phyloP scores from a whole-genome alignment of 768 basidiomycete species.

The Trametes sanguinea region DNA sequence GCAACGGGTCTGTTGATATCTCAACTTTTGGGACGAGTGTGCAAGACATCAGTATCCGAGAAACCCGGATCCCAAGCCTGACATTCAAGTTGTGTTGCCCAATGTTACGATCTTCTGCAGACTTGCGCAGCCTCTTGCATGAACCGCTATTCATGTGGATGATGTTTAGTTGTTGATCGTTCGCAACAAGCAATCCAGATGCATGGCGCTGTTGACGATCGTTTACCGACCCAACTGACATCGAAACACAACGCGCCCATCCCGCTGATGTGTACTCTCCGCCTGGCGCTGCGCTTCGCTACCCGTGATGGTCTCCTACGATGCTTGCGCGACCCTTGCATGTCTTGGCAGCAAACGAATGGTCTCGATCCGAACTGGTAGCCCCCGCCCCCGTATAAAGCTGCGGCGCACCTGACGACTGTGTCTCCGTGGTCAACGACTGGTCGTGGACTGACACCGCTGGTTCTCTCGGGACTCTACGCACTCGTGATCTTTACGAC shows the following conservation, averaged over 20 bases:
- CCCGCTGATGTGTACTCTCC: not conserved
- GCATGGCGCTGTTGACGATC: too few species aligned
- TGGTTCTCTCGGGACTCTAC: not conserved
- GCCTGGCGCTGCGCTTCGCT: not conserved
- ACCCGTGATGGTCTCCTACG: conserved; percentile 5
- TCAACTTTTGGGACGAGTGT: too few species aligned
- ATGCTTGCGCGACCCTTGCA: not conserved
- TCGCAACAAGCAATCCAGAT: too few species aligned
- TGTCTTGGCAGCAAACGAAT: not conserved
- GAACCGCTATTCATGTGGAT: too few species aligned
- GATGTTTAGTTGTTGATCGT: too few species aligned
- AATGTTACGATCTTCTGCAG: too few species aligned
- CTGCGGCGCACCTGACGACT: not conserved
- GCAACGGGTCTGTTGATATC: too few species aligned
- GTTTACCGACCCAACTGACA: too few species aligned
- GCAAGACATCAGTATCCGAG: too few species aligned
- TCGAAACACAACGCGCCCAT: not conserved
- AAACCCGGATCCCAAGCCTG: too few species aligned
- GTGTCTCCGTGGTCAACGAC: conserved; percentile 8
- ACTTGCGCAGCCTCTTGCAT: too few species aligned
- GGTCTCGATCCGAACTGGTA: not conserved
- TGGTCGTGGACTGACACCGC: conserved; percentile 6
- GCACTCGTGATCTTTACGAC: not conserved
- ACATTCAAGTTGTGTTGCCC: too few species aligned
- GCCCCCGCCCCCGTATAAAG: not conserved